These are phyloP conservation scores for Dryas integrifolia DNA, from an alignment of 331 rosid species.

Conservation along the genomic window DNA sequence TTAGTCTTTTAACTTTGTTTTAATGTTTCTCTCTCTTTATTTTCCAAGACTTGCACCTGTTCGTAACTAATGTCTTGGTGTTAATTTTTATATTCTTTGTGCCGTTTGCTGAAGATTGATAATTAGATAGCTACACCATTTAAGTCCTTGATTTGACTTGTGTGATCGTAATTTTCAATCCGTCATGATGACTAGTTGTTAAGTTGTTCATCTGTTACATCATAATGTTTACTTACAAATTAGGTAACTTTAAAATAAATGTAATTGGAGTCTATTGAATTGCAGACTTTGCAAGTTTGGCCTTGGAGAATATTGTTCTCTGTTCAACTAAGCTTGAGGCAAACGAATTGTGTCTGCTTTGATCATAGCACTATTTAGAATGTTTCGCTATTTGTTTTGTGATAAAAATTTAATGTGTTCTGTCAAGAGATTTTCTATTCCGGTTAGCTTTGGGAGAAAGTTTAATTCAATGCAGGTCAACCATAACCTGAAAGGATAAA, in stretches of 20 bases:
- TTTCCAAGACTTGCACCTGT: not conserved
- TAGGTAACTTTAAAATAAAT: not conserved
- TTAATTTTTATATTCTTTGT: not conserved
- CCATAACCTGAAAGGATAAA: not conserved
- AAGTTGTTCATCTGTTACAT: slow-evolving; percentile 12
- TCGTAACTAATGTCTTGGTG: not conserved
- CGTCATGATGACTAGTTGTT: slow-evolving; percentile 9
- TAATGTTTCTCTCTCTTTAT: not conserved
- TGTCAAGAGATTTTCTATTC: not conserved
- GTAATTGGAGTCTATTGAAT: slow-evolving; percentile 1
- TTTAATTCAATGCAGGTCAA: not conserved
- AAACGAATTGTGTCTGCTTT: not conserved
- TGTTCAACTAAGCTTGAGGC: not conserved
- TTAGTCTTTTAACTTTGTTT: not conserved
- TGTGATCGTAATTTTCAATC: not conserved
- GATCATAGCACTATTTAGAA: not conserved
- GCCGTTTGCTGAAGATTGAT: not conserved
- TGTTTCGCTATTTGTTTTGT: not conserved
- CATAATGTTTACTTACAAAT: slow-evolving; percentile 10
- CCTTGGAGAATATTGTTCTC: not conserved
- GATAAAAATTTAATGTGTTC: not conserved
- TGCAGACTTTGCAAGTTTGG: not conserved
- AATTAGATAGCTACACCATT: not conserved
- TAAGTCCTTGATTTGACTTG: not conserved
- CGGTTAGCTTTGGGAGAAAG: not conserved